Conservation (phyloP, 169 alveolate species). For the Plasmodium relictum region DNA sequence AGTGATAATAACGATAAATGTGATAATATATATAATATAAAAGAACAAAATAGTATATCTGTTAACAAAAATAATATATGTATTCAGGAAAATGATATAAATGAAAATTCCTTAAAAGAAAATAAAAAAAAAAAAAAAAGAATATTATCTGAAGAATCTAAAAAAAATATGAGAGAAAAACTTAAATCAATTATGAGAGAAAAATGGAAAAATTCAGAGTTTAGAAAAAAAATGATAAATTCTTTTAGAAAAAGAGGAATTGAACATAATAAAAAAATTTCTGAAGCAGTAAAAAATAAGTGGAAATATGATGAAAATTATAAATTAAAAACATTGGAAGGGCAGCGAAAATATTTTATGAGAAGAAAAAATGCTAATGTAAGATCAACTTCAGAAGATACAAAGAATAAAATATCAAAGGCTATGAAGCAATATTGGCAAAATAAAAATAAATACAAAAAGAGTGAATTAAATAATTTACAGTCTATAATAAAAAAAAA, state of each 20-base stretch:
- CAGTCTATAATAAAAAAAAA: constrained; percentile 30
- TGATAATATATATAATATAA: neutral
- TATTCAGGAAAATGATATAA: neutral
- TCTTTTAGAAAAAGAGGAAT: constrained; percentile 55
- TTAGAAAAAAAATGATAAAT: constrained; percentile 69
- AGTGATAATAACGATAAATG: neutral
- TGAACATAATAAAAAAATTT: constrained; percentile 68
- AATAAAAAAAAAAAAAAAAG: constrained; percentile 14
- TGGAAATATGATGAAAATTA: constrained; percentile 71
- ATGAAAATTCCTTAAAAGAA: neutral
- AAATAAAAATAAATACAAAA: constrained; percentile 40
- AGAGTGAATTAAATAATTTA: constrained; percentile 12
- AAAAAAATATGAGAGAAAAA: constrained; percentile 53
- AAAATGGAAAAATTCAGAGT: constrained; percentile 69
- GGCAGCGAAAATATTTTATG: constrained; percentile 63
- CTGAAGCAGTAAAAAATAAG: constrained; percentile 65
- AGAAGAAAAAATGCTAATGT: constrained; percentile 19
- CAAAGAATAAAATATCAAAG: constrained; percentile 59
- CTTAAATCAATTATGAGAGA: constrained; percentile 33
- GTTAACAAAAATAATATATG: neutral
- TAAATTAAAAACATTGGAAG: constrained; percentile 67
- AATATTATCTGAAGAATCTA: constrained; percentile 42
- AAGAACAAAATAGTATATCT: neutral
- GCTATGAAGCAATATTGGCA: constrained; percentile 74
- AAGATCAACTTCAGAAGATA: constrained; percentile 23